Evolutionary conservation across 495 filamentous ascomycete genomes (phyloP), one percentile per base, ranked within the genome.

Genomic region (Penicillium longicatenatum): DNA sequence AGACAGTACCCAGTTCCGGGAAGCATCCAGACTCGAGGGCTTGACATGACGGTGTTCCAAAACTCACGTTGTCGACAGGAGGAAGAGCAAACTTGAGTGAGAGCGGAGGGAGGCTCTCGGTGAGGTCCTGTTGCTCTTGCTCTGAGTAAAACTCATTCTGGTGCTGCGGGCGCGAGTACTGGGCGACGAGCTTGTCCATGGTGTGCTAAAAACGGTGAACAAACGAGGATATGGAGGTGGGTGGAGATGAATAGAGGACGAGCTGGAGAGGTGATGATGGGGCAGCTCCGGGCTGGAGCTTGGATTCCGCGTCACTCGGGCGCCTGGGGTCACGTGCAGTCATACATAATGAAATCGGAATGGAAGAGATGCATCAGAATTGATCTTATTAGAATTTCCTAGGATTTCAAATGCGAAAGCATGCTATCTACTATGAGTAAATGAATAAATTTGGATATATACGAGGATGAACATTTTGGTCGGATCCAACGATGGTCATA

Each of bases 131-230:
- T 70, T 93, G 84, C 60, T 95, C 87, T 72, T 91, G 84, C 68
- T 89, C 82, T 49, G 82, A 80, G 69, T 85, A 85, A 65, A 82
- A 81, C 74, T 94, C 89, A 71, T 85, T 75, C 60, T 88, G 85
- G 69, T 88, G 86, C 33, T 84, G 79, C 64, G 90, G 82, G 56
- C 84, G 86, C 73, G 85, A 87, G 81, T 98, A 98, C 70, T 86
- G 89, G 63, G 93, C 86, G 48, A 98, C 89, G 71, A 98, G 83
- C 64, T 92, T 85, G 76, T 98, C 92, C 94, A 98, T 98, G 58
- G 61, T 82, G 75, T 67, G 60, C 47, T 55, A 55, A 47, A 52
- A 29, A 17, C 6, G 48, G 14, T 4, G 42, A 58, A 50, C 24
- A 30, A 37, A 41, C 7, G 24, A 50, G 62, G 31, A 52, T 49